Conservation (phyloP, 2,329 filamentous ascomycete genomes). For the Orbilia quercus region DNA sequence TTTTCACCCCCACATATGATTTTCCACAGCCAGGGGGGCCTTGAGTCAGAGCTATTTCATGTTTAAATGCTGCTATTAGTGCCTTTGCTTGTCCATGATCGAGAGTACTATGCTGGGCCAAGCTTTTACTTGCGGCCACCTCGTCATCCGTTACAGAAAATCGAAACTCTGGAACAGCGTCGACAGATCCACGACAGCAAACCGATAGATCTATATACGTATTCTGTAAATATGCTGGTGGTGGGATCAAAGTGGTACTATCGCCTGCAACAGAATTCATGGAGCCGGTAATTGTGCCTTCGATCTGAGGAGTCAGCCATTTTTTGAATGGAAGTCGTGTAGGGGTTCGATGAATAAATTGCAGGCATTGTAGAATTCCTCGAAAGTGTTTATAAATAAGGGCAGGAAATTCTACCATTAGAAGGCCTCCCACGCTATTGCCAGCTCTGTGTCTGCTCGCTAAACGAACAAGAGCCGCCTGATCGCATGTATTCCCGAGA, state of each 20-base stretch:
- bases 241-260: conserved; percentile 10
- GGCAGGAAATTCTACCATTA: conserved; percentile 61
- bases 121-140: neutral
- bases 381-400: conserved; percentile 61
- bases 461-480: conserved; percentile 21
- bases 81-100: conserved; percentile 69
- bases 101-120: conserved; percentile 64
- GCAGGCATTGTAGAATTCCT: conserved; percentile 60
- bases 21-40: conserved; percentile 79
- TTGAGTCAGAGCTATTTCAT: conserved; percentile 72
- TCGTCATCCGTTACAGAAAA: conserved; percentile 13
- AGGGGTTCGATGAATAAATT: conserved; percentile 58
- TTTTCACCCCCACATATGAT: conserved; percentile 69
- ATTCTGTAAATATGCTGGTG: conserved; percentile 17
- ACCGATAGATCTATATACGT: conserved; percentile 18
- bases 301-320: conserved; percentile 58
- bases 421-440: too few relatives aligned
- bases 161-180: neutral
- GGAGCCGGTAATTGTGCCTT: neutral
- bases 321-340: conserved; percentile 59
- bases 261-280: neutral
- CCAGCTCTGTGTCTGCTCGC: conserved; percentile 31
- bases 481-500: conserved; percentile 23
- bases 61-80: conserved; percentile 68
- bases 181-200: conserved; percentile 11